Base-by-base conservation (phyloP, 2,329 filamentous ascomycete genomes). In the Myotisia sp. region DNA sequence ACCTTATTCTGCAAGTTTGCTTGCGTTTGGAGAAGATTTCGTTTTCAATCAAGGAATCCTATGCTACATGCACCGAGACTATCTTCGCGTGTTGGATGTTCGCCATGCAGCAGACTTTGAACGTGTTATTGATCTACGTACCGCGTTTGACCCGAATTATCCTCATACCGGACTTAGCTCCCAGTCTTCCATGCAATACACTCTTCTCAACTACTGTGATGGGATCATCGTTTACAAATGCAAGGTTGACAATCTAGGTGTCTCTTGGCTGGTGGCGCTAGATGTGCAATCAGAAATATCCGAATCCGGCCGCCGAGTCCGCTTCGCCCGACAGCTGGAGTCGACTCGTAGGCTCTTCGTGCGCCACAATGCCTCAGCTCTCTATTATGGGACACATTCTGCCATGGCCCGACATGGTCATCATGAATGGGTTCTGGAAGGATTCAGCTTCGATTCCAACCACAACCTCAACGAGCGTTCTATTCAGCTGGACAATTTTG, bases 361-460 rank as follows among this genome's bases (percentile, higher is more conserved):
- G 3, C 69, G 79, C 6, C 78, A 82, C 41, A 71, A 73, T 38
- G 46, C 52, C 1, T 47, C 63, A 1, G 74, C 70, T 49, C 60
- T 85, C 2, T 78, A 76, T 46, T 79, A 71, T 44, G 79, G 77
- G 3, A 76, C 73, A 0, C 70, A 75, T 50, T 74, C 69, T 0
- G 64, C 65, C 5, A 48, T 59, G 3, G 66, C 63, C 4, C 52
- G 58, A 2, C 66, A 74, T 44, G 71, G 69, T 0, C 36, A 41
- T 27, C 66, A 64, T 20, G 69, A 73, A 48, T 85, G 80, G 80
- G 55, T 65, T 0, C 56, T 84, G 20, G 56, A 62, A 19, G 68
- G 69, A 2, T 68, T 68, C 40, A 50, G 68, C 40, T 52, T 79
- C 22, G 33, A 40, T 6, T 52, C 48, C 1, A 40, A 48, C 2